Evolutionary conservation across 2,329 filamentous ascomycete genomes (phyloP).

Genomic region (Alternaria novae-zelandiae): DNA sequence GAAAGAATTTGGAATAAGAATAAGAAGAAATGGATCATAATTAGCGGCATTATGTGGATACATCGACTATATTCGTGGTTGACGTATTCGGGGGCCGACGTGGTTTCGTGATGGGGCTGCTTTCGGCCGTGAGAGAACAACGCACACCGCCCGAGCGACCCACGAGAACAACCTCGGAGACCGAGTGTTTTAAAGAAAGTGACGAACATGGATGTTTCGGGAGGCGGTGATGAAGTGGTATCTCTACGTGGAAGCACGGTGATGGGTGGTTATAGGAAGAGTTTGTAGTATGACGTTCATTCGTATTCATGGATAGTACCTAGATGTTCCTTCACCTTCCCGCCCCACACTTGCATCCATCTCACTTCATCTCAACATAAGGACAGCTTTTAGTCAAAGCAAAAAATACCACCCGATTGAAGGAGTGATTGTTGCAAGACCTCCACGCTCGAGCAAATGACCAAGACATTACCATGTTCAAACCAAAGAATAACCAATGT

Average conservation of each 20-base stretch:
- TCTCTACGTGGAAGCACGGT: not conserved
- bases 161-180: not conserved
- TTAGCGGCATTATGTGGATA: slow-evolving; percentile 3
- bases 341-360: not conserved
- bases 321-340: not conserved
- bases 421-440: slow-evolving; percentile 9
- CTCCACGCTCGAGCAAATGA: not conserved
- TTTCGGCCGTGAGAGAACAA: not conserved
- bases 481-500: slow-evolving; percentile 7
- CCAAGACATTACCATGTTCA: slow-evolving; percentile 15
- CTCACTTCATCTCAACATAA: slow-evolving; percentile 1
- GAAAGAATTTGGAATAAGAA: not conserved
- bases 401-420: slow-evolving; percentile 5
- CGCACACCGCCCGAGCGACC: not conserved
- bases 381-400: slow-evolving; percentile 10
- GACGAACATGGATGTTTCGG: not conserved
- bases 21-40: not conserved
- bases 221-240: not conserved
- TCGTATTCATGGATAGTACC: slow-evolving; percentile 14
- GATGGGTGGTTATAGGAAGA: not conserved
- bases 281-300: slow-evolving; percentile 3
- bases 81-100: not conserved
- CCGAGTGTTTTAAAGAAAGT: not conserved
- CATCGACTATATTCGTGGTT: not conserved
- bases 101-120: slow-evolving; percentile 1